phyloP scores from a whole-genome alignment of 208 protist genomes.

The Crithidia acanthocephali region DNA sequence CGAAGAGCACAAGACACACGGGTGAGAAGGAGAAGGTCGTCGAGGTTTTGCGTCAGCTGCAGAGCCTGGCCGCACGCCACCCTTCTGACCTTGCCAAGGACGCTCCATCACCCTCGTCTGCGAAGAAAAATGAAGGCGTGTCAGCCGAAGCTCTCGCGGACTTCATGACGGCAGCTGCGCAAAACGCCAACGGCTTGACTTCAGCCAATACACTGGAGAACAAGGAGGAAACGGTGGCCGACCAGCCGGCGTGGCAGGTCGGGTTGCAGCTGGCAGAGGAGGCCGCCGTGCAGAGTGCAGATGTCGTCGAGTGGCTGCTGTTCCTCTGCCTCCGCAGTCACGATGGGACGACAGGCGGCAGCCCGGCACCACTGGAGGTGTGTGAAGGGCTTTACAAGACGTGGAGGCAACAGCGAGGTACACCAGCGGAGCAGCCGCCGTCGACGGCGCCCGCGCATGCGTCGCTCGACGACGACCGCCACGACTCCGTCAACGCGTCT shows the following conservation, averaged over 20 bases:
- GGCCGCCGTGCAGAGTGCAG: background rate
- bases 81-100: background rate
- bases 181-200: background rate
- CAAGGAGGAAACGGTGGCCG: background rate
- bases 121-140: background rate
- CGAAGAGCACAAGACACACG: no score
- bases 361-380: slow-evolving; percentile 24
- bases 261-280: slow-evolving; percentile 15
- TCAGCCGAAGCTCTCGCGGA: background rate
- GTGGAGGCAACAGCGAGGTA: slow-evolving; percentile 12
- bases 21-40: background rate
- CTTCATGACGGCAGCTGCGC: background rate
- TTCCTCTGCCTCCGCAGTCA: slow-evolving; percentile 26
- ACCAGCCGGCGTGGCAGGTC: slow-evolving; percentile 16
- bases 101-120: background rate
- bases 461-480: background rate
- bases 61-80: background rate
- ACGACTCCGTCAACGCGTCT: background rate
- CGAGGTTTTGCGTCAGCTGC: slow-evolving; percentile 4
- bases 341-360: background rate
- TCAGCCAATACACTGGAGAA: background rate
- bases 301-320: slow-evolving; percentile 21
- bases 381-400: slow-evolving; percentile 28
- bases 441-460: background rate
- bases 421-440: background rate